Base-by-base conservation (phyloP, 1,284 basidiomycete species). In the Sphagnurus paluster region DNA sequence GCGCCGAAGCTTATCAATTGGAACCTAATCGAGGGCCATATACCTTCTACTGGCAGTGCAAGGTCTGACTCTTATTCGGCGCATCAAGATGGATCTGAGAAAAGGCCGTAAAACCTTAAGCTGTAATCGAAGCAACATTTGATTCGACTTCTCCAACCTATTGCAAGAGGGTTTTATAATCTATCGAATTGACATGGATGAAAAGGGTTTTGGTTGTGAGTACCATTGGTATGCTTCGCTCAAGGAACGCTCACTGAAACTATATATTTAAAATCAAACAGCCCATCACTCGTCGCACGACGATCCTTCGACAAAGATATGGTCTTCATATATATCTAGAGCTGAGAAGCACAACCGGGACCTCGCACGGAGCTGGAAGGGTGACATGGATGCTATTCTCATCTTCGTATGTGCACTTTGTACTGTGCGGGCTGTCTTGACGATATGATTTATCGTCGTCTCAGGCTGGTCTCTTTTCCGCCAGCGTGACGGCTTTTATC, bases 381-480 rank as follows among this genome's bases (percentile, higher is more conserved):
- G 67, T 6, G 69, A 71, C 33, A 71, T 75, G 66, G 69, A 74
- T 47, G 65, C 66, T 3, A 67, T 74, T 30, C 61, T 75, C 2
- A 72, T 75, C 30, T 74, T 76, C 52, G 73, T 70, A 50, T n/a
- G 66, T 53, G 19, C 52, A n/a, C 10, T 25, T 10, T 23, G 25
- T 32, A 17, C 17, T 10, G 34, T 33, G 37, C n/a, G n/a, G n/a
- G n/a, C 32, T 25, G 19, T 17, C 19, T 11, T 34, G 11, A 9
- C 19, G 25, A 21, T 11, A 35, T 20, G 11, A 14, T 33, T 39
- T 17, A 23, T 25, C 6, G 38, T 23, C 17, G 28, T 39, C 19
- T 6, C 10, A 71, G 69, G 66, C 74, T 39, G 74, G 72, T 57
- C 60, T 76, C 4, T 75, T 76, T 51, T 74, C 73, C 34, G 71